Percentiles rank a stretch among this genome's conserved stretches.
phyloP scores from a whole-genome alignment of 208 protist genomes.

The Trypanosoma platydactyli region DNA sequence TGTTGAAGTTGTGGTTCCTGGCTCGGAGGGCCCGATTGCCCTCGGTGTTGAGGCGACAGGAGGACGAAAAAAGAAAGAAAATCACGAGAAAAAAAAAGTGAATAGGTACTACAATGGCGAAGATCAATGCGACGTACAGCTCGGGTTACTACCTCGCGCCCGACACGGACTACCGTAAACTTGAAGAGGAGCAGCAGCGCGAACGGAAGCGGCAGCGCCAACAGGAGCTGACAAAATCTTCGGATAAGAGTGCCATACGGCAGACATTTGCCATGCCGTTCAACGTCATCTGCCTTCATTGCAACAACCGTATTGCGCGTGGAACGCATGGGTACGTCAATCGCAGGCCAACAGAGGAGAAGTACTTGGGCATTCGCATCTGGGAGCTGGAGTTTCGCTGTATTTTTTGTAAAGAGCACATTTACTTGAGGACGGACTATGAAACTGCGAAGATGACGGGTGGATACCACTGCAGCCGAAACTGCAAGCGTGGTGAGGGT shows the following conservation, averaged over 20 bases:
- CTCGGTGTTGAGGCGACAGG: background rate
- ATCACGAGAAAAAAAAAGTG: background rate
- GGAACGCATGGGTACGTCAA: constrained; percentile 84
- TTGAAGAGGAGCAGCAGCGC: constrained; percentile 60
- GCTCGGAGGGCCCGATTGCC: background rate
- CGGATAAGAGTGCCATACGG: constrained; percentile 40
- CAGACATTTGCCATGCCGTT: constrained; percentile 89
- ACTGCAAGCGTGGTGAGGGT: constrained; percentile 63
- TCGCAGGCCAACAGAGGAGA: constrained; percentile 55
- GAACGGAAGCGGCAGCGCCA: constrained; percentile 51
- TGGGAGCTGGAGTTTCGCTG: constrained; percentile 83
- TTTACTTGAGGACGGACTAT: constrained; percentile 72
- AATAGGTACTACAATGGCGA: constrained; percentile 49
- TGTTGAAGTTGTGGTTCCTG: background rate
- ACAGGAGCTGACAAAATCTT: background rate
- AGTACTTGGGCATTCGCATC: constrained; percentile 72
- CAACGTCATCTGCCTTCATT: constrained; percentile 70
- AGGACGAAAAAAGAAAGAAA: background rate
- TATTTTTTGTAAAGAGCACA: constrained; percentile 65
- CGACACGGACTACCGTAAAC: constrained; percentile 81
- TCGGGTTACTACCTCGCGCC: constrained; percentile 82
- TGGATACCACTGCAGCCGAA: constrained; percentile 69
- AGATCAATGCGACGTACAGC: constrained; percentile 89
- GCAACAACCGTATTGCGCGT: constrained; percentile 67
- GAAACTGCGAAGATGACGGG: constrained; percentile 81